These are phyloP conservation scores for Ceratocystiopsis minuta DNA, from an alignment of 2,329 filamentous ascomycete genomes.

Conservation along the genomic window DNA sequence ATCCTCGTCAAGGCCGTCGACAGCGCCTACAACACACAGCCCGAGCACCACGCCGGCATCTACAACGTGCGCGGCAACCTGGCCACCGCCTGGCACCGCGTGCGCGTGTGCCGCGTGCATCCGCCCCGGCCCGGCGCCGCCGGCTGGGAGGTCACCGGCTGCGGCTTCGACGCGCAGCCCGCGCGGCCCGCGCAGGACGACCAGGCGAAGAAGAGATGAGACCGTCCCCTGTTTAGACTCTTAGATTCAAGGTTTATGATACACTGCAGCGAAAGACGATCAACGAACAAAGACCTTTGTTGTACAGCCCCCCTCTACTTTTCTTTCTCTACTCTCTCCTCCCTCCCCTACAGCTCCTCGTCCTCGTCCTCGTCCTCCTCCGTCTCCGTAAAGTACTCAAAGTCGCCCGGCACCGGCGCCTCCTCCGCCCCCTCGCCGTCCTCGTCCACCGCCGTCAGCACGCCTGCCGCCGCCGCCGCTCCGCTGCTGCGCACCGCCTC, in stretches of 20 bases:
- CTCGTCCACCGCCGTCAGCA: slow-evolving; percentile 77
- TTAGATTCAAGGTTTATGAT: too few species aligned
- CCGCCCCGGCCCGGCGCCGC: too few species aligned
- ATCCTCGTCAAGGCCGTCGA: slow-evolving; percentile 50
- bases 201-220: too few species aligned
- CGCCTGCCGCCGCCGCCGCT: slow-evolving; percentile 57
- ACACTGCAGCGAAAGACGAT: too few species aligned
- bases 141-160: not conserved
- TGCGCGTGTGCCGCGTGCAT: slow-evolving; percentile 15
- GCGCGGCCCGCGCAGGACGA: too few species aligned
- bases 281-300: not conserved
- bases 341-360: not conserved
- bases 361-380: slow-evolving; percentile 21
- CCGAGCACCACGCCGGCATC: slow-evolving; percentile 38
- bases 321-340: too few species aligned
- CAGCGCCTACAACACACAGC: slow-evolving; percentile 48
- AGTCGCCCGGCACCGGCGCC: slow-evolving; percentile 50
- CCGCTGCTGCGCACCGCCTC: slow-evolving; percentile 21
- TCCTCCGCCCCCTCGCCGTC: slow-evolving; percentile 59
- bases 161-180: not conserved
- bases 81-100: slow-evolving; percentile 48
- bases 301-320: too few species aligned
- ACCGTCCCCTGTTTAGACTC: not conserved
- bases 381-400: slow-evolving; percentile 62
- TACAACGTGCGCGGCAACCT: slow-evolving; percentile 49